phyloP scores from a whole-genome alignment of 192 early-diverging fungal species.

The Gaertneriomyces sp. region DNA sequence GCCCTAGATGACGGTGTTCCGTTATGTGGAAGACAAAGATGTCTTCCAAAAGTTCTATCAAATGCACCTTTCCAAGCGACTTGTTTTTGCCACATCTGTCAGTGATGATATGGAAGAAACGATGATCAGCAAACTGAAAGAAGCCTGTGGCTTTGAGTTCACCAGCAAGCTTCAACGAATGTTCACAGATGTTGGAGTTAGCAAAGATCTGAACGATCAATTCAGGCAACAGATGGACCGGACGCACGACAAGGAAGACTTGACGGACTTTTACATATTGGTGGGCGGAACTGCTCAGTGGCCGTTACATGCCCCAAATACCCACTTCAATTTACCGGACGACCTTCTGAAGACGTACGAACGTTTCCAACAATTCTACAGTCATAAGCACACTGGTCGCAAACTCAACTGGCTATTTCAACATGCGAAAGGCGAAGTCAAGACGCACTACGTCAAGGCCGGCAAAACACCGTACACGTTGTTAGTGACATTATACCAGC shows the following conservation, averaged over 20 bases:
- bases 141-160: constrained; percentile 93
- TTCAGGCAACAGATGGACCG: constrained; percentile 63
- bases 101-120: constrained; percentile 88
- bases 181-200: constrained; percentile 91
- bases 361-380: constrained; percentile 82
- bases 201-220: constrained; percentile 81
- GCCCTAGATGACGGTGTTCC: constrained; percentile 84
- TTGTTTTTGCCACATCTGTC: constrained; percentile 83
- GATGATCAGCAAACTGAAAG: constrained; percentile 88
- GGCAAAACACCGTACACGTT: constrained; percentile 74
- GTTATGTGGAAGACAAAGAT: constrained; percentile 95
- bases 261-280: constrained; percentile 77
- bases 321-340: constrained; percentile 81
- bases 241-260: constrained; percentile 43
- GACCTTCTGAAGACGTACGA: constrained; percentile 84
- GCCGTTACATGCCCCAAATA: constrained; percentile 79
- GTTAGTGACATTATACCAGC: constrained; percentile 58
- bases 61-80: constrained; percentile 86
- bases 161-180: constrained; percentile 91
- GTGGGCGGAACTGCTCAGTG: constrained; percentile 85
- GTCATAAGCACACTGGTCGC: constrained; percentile 81
- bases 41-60: constrained; percentile 98
- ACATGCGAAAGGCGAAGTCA: constrained; percentile 85
- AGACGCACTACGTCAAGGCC: constrained; percentile 78
- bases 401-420: constrained; percentile 96